A percentile compares a stretch with the other conserved stretches of the same genome.
Conservation (phyloP, 257 asterid species). For the Solanum paucissectum region DNA sequence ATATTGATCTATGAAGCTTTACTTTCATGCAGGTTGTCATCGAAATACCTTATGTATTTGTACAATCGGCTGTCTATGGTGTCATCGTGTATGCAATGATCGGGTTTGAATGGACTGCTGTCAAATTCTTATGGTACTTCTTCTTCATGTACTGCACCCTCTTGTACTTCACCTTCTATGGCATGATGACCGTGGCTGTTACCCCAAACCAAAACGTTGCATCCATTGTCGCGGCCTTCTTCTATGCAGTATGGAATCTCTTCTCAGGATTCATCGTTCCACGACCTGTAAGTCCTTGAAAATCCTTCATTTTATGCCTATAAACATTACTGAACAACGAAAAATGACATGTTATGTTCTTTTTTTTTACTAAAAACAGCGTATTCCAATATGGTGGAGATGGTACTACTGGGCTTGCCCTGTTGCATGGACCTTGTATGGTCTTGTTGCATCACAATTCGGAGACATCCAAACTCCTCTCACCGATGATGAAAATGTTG, state of each 20-base stretch:
- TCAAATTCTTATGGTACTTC: background rate
- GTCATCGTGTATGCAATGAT: constrained; percentile 32
- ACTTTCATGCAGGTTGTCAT: constrained; percentile 21
- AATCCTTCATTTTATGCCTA: background rate
- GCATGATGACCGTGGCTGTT: background rate
- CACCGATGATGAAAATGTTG: background rate
- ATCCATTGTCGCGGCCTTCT: background rate
- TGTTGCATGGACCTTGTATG: constrained; percentile 53
- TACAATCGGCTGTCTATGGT: constrained; percentile 28
- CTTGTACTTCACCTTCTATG: background rate
- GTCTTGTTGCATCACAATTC: constrained; percentile 48
- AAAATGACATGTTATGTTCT: background rate
- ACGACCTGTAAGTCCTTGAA: background rate
- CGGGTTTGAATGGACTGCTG: constrained; percentile 32
- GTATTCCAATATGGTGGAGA: constrained; percentile 78
- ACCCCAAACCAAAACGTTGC: background rate
- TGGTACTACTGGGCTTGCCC: constrained; percentile 80
- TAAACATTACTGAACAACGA: background rate
- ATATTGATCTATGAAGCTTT: background rate
- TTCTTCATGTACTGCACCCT: background rate
- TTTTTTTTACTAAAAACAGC: constrained; percentile 18
- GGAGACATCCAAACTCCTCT: constrained; percentile 28
- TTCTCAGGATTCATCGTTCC: background rate
- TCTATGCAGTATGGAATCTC: background rate
- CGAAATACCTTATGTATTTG: constrained; percentile 37